Conservation (phyloP, 129 eudicot species). For the Saussurea involucrata region DNA sequence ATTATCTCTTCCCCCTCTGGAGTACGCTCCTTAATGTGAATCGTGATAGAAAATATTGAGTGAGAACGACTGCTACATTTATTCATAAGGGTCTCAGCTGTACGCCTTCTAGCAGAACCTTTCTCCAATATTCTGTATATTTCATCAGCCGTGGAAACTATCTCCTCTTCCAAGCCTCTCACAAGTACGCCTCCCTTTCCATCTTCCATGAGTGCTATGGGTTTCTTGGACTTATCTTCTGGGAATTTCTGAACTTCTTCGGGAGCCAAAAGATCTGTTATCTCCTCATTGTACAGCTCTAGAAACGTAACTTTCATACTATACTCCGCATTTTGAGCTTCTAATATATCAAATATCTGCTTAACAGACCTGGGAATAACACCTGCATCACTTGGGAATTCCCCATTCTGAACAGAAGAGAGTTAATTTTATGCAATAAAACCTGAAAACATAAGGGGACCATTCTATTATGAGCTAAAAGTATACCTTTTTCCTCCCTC, state of each 20-base stretch:
- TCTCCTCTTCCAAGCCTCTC: slow-evolving; percentile 83
- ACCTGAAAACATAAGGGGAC: not conserved
- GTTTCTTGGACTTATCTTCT: slow-evolving; percentile 85
- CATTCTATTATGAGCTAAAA: not conserved
- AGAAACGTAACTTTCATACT: slow-evolving; percentile 79
- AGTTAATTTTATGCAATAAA: slow-evolving; percentile 1
- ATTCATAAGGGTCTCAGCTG: slow-evolving; percentile 87
- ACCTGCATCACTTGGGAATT: slow-evolving; percentile 85
- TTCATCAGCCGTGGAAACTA: slow-evolving; percentile 75
- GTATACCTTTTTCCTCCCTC: slow-evolving; percentile 70
- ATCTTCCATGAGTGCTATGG: slow-evolving; percentile 87
- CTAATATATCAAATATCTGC: slow-evolving; percentile 73
- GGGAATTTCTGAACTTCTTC: slow-evolving; percentile 59
- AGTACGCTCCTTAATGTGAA: slow-evolving; percentile 81
- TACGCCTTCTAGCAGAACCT: slow-evolving; percentile 87
- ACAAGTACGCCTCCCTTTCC: slow-evolving; percentile 89
- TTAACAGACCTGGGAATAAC: slow-evolving; percentile 85
- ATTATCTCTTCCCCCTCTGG: slow-evolving; percentile 95
- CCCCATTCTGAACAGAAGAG: slow-evolving; percentile 57
- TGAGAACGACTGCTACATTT: slow-evolving; percentile 90
- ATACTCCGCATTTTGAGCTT: slow-evolving; percentile 82
- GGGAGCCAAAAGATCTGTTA: slow-evolving; percentile 82
- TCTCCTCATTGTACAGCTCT: slow-evolving; percentile 85
- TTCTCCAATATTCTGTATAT: slow-evolving; percentile 80
- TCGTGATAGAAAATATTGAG: slow-evolving; percentile 81